A percentile compares a stretch with the other conserved stretches of the same genome.
phyloP scores from a whole-genome alignment of 2,329 filamentous ascomycete species.

The Fusarium sp. region DNA sequence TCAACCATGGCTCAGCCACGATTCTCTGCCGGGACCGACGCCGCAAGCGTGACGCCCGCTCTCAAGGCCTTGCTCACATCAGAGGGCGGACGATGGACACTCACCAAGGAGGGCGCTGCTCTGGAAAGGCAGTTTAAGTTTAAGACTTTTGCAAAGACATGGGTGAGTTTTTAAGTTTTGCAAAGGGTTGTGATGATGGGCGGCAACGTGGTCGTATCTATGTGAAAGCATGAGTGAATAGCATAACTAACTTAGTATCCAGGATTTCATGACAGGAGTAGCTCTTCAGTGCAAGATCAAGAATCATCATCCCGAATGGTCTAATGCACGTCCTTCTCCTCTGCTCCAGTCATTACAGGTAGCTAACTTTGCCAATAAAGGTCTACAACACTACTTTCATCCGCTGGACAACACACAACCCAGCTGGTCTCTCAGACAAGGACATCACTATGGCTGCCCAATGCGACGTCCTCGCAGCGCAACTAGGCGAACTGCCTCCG shows the following conservation, averaged over 20 bases:
- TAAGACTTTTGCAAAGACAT: constrained; percentile 76
- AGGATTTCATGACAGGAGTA: constrained; percentile 84
- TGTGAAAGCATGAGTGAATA: not conserved
- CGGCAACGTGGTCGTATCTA: not conserved
- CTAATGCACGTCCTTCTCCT: constrained; percentile 66
- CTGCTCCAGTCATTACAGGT: not conserved
- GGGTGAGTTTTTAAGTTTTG: constrained; percentile 62
- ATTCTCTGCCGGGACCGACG: constrained; percentile 65
- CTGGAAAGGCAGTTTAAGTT: constrained; percentile 74
- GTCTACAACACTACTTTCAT: constrained; percentile 80
- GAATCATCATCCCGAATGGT: constrained; percentile 84
- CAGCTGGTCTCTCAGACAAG: constrained; percentile 74
- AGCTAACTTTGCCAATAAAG: constrained; percentile 55
- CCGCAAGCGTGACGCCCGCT: constrained; percentile 53
- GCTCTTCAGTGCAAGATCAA: constrained; percentile 76
- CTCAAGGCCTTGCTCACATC: constrained; percentile 59
- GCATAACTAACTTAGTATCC: constrained; percentile 17
- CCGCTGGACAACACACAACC: constrained; percentile 81
- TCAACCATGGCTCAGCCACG: constrained; percentile 52
- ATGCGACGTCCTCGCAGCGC: constrained; percentile 72
- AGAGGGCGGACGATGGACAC: constrained; percentile 63
- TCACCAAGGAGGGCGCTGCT: constrained; percentile 66
- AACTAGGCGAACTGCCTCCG: constrained; percentile 68
- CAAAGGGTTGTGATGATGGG: not conserved
- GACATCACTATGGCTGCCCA: constrained; percentile 74